A percentile compares a stretch with the other conserved stretches of the same genome.
Evolutionary conservation across 352 stramenopile species (phyloP).

Genomic region (Phytopythium boreale): DNA sequence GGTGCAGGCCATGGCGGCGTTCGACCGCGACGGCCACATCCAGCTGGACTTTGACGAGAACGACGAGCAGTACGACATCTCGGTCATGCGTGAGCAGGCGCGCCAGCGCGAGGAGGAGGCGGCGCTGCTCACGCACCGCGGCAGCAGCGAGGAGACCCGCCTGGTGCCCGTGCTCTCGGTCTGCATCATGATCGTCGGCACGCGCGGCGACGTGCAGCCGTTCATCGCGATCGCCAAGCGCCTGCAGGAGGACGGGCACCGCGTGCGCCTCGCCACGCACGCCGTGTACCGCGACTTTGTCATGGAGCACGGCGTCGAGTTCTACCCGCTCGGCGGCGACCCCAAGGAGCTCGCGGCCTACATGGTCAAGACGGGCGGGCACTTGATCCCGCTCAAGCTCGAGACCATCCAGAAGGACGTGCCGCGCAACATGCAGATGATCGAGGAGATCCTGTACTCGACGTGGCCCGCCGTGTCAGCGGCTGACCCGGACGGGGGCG

Average conservation of each 20-base stretch:
- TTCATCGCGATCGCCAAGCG: constrained; percentile 72
- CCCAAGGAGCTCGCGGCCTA: constrained; percentile 78
- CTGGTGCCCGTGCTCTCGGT: constrained; percentile 37
- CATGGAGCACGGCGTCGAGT: constrained; percentile 57
- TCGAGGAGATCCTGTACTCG: constrained; percentile 81
- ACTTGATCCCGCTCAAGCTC: constrained; percentile 62
- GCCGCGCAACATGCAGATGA: constrained; percentile 84
- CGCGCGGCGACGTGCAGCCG: constrained; percentile 65
- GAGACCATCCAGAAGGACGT: constrained; percentile 60
- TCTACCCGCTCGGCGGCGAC: constrained; percentile 65
- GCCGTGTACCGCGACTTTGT: constrained; percentile 84
- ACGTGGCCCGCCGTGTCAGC: constrained; percentile 85
- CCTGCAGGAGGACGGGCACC: constrained; percentile 78
- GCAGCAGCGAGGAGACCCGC: constrained; percentile 10
- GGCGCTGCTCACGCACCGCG: background rate
- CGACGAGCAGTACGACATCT: constrained; percentile 45
- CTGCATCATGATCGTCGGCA: constrained; percentile 84
- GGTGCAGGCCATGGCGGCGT: constrained; percentile 41
- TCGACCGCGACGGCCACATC: constrained; percentile 47
- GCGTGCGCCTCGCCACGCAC: constrained; percentile 90
- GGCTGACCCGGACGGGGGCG: constrained; percentile 60
- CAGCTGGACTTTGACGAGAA: constrained; percentile 45
- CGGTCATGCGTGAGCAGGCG: constrained; percentile 23
- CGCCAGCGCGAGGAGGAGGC: constrained; percentile 20
- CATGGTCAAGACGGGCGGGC: constrained; percentile 88